Evolutionary conservation across 345 rosid species (phyloP).

Genomic region (Citrus maxima): DNA sequence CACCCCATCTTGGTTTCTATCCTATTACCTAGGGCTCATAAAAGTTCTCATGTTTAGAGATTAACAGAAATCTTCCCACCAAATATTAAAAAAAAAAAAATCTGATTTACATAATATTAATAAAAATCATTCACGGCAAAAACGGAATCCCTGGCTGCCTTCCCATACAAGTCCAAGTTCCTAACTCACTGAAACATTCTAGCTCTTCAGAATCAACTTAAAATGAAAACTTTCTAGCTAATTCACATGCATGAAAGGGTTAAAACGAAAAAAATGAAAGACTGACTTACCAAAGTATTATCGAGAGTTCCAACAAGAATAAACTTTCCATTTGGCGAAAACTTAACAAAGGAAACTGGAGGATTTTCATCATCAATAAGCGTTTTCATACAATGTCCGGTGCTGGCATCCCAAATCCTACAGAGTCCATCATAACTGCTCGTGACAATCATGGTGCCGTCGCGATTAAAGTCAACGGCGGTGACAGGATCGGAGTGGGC

Average conservation of each 20-base stretch:
- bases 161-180: not conserved
- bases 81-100: not conserved
- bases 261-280: not conserved
- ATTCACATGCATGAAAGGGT: not conserved
- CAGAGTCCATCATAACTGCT: constrained; percentile 95
- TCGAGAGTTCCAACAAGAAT: constrained; percentile 91
- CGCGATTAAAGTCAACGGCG: constrained; percentile 78
- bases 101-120: not conserved
- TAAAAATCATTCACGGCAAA: not conserved
- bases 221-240: not conserved
- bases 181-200: not conserved
- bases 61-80: not conserved
- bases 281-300: constrained; percentile 67
- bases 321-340: constrained; percentile 90
- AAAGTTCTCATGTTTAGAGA: not conserved
- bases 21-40: not conserved
- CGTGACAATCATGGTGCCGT: constrained; percentile 78
- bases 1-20: not conserved
- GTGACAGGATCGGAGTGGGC: constrained; percentile 97
- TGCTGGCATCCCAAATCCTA: constrained; percentile 84
- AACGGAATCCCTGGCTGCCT: not conserved
- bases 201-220: not conserved
- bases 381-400: constrained; percentile 86
- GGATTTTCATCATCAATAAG: constrained; percentile 91
- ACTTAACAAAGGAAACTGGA: constrained; percentile 82